Evolutionary conservation across 176 grass and related monocot species (phyloP).

Genomic region (Oryza brachyantha): DNA sequence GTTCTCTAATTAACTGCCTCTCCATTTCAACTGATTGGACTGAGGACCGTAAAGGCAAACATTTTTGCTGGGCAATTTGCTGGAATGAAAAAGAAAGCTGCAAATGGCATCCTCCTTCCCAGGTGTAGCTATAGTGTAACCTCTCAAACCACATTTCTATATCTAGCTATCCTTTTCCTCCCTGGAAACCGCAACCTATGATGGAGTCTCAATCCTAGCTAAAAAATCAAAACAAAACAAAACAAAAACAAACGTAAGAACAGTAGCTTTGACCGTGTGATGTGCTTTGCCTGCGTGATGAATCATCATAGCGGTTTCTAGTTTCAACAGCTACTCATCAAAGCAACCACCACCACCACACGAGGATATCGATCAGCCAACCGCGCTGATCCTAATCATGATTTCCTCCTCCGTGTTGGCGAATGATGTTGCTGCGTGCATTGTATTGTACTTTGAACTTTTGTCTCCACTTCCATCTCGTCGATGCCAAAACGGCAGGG

Average conservation of each 20-base stretch:
- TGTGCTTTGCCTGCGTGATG: too few relatives aligned
- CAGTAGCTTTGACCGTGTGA: not conserved
- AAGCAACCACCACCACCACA: not conserved
- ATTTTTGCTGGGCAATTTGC: not conserved
- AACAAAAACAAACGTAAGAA: not conserved
- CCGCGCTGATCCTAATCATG: not conserved
- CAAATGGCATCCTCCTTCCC: not conserved
- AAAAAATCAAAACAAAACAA: too few relatives aligned
- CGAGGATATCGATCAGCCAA: not conserved
- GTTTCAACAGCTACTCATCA: not conserved
- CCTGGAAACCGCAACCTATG: not conserved
- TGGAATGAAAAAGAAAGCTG: not conserved
- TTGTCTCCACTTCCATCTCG: not conserved
- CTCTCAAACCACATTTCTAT: not conserved
- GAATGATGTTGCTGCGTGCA: not conserved
- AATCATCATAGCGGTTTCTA: too few relatives aligned
- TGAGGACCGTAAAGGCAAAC: not conserved
- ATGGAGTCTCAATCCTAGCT: not conserved
- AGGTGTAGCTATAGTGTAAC: not conserved
- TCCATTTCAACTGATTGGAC: not conserved
- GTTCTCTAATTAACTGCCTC: not conserved
- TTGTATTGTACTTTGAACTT: not conserved
- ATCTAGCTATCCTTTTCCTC: not conserved
- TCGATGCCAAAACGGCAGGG: not conserved
- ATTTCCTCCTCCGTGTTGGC: not conserved